Conservation (phyloP, 2,329 filamentous ascomycete genomes). For the Fusarium sp. region DNA sequence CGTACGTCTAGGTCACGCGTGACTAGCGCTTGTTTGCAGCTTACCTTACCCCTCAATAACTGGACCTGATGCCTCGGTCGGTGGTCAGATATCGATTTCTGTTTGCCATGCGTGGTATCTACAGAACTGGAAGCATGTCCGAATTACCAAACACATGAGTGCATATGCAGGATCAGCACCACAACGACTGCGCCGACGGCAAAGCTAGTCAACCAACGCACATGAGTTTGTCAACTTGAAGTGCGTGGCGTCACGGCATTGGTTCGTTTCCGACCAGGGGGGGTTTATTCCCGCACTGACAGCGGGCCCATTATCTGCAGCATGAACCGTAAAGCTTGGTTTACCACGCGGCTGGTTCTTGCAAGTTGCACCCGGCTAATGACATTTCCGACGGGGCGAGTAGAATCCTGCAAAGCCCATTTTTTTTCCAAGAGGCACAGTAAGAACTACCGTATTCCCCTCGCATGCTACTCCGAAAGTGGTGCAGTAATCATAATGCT, state of each 20-base stretch:
- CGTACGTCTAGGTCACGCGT: no score
- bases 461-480: neutral
- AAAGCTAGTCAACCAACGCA: neutral
- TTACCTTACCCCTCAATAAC: constrained; percentile 4
- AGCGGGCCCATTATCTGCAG: neutral
- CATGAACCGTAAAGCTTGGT: neutral
- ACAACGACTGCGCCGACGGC: neutral
- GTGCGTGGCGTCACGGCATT: neutral
- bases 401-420: neutral
- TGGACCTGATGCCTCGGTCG: neutral
- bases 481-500: neutral
- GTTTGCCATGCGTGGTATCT: neutral
- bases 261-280: neutral
- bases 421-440: neutral
- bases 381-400: neutral
- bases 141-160: neutral
- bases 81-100: neutral
- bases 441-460: neutral
- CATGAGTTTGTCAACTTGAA: neutral
- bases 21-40: neutral
- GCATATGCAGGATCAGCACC: neutral
- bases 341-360: neutral
- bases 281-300: neutral
- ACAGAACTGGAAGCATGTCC: neutral
- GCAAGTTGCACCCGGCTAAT: neutral